Conservation (phyloP, 257 asterid species). For the Ligustrum vulgare region DNA sequence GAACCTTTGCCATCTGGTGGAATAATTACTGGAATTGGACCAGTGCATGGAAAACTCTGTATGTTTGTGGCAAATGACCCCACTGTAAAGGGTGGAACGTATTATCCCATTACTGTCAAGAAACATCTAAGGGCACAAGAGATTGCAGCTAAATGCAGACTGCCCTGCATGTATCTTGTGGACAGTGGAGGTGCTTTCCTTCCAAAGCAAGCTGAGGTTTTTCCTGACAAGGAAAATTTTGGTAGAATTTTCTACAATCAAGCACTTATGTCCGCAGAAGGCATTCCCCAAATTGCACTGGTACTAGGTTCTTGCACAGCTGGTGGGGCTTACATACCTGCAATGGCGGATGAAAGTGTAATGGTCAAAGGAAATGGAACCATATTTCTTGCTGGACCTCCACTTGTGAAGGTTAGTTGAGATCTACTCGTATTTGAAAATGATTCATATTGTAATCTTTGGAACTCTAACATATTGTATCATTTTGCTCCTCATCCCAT, state of each 20-base stretch:
- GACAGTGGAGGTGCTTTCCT: constrained; percentile 99
- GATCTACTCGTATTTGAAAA: constrained; percentile 5
- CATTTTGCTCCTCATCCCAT: not conserved
- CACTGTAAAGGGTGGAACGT: constrained; percentile 96
- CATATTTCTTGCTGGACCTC: constrained; percentile 98
- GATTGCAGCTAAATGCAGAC: constrained; percentile 80
- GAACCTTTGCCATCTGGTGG: constrained; percentile 96
- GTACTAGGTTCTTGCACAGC: constrained; percentile 98
- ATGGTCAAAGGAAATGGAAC: constrained; percentile 99
- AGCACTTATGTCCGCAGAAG: constrained; percentile 89
- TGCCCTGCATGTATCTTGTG: constrained; percentile 94
- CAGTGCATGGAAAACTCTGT: constrained; percentile 86
- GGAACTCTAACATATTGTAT: not conserved
- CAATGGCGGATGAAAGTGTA: constrained; percentile 99
- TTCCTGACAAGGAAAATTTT: constrained; percentile 92
- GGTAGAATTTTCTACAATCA: constrained; percentile 95
- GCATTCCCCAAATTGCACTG: constrained; percentile 93
- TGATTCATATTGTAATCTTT: not conserved
- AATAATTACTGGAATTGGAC: constrained; percentile 86
- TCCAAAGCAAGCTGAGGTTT: constrained; percentile 97
- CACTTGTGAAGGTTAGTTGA: constrained; percentile 88
- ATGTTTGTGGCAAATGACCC: constrained; percentile 98
- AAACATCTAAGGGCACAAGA: constrained; percentile 99
- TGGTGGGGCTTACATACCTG: constrained; percentile 99
- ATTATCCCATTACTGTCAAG: constrained; percentile 92